Conservation (phyloP, 139 green algal genomes). For the Coelastrella sp. region DNA sequence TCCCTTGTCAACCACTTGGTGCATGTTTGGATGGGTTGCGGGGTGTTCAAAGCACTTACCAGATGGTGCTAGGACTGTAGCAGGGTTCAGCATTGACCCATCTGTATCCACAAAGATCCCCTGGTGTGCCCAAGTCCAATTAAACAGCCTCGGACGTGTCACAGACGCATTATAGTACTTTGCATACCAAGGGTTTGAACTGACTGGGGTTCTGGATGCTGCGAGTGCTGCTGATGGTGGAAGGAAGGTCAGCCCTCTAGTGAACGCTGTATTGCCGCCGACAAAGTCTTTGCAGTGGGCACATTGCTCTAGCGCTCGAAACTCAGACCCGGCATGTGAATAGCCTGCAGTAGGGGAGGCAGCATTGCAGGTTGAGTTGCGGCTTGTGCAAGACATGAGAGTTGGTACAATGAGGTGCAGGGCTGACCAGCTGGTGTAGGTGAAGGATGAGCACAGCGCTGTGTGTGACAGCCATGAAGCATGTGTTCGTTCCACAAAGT, state of each 20-base stretch:
- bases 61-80: not conserved
- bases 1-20: too few species aligned
- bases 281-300: conserved; percentile 53
- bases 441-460: too few species aligned
- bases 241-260: conserved; percentile 24
- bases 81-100: conserved; percentile 54
- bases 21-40: too few species aligned
- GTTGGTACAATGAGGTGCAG: too few species aligned
- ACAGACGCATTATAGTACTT: not conserved
- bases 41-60: not conserved
- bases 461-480: too few species aligned
- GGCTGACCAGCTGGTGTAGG: too few species aligned
- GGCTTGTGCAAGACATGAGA: too few species aligned
- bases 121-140: conserved; percentile 25
- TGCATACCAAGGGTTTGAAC: not conserved
- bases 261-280: conserved; percentile 9
- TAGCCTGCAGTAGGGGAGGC: not conserved
- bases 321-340: conserved; percentile 41
- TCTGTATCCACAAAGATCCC: conserved; percentile 68
- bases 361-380: too few species aligned
- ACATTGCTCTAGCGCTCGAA: conserved; percentile 59
- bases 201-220: not conserved
- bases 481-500: too few species aligned
- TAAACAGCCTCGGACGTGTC: not conserved
- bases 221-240: not conserved